phyloP scores from a whole-genome alignment of 805 yeast genomes.

The Metschnikowia lachancei region DNA sequence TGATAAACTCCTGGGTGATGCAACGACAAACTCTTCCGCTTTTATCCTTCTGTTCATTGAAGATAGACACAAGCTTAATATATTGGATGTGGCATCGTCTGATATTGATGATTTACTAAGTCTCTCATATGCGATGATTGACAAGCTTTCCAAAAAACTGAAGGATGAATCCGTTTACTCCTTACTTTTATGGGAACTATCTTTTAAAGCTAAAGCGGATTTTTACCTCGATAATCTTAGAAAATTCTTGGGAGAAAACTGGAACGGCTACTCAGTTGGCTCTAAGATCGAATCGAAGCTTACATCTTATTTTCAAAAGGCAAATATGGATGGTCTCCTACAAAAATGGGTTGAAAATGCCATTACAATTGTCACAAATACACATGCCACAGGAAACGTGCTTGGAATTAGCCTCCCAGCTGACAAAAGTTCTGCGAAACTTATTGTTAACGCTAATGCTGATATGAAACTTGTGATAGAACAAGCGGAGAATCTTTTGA shows the following conservation, averaged over 20 bases:
- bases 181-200: conserved; percentile 2
- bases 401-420: background rate
- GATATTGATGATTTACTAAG: conserved; percentile 24
- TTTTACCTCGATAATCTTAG: conserved; percentile 26
- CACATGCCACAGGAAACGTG: background rate
- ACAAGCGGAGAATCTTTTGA: conserved; percentile 12
- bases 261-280: conserved; percentile 50
- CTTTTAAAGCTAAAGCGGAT: conserved; percentile 20
- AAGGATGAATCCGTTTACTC: background rate
- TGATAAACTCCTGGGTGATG: conserved; percentile 21
- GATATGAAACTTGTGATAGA: conserved; percentile 2
- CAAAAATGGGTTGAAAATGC: conserved; percentile 47
- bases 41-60: conserved; percentile 26
- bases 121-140: conserved; percentile 3
- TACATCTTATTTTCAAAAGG: conserved; percentile 41
- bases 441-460: conserved; percentile 7
- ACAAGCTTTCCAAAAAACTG: background rate
- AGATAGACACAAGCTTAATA: conserved; percentile 35
- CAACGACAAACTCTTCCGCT: conserved; percentile 8
- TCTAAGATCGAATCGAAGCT: conserved; percentile 54
- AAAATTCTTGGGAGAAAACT: conserved; percentile 31
- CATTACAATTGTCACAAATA: background rate
- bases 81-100: conserved; percentile 28
- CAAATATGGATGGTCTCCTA: conserved; percentile 43
- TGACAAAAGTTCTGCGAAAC: background rate